These are phyloP conservation scores for Lentinula detonsa DNA, from an alignment of 768 basidiomycete species.

Conservation along the genomic window DNA sequence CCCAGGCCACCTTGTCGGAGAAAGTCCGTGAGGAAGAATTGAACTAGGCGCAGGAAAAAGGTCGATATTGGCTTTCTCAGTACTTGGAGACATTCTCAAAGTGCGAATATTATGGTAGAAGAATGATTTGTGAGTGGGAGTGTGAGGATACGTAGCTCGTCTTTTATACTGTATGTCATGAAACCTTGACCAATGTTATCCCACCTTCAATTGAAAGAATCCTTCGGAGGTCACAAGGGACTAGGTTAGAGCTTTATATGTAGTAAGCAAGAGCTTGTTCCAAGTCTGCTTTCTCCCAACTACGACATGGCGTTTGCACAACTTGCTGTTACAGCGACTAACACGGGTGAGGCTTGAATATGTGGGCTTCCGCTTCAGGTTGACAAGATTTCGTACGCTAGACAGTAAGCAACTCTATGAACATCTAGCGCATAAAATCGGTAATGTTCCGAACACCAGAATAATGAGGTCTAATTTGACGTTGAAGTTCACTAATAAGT, in stretches of 20 bases:
- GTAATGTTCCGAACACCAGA: no score
- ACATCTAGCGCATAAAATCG: no score
- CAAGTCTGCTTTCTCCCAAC: background rate
- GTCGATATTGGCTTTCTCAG: background rate
- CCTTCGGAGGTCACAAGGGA: background rate
- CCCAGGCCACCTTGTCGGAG: slow-evolving; percentile 6
- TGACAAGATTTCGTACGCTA: no score
- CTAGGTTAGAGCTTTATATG: background rate
- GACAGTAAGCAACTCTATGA: no score
- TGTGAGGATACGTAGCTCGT: background rate
- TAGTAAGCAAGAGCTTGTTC: background rate
- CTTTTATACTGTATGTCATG: background rate
- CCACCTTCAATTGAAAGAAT: no score
- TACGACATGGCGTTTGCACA: background rate
- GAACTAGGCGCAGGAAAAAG: background rate
- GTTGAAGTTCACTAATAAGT: no score
- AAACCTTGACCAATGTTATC: background rate
- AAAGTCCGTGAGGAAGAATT: background rate
- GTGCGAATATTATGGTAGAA: background rate
- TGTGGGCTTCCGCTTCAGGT: no score
- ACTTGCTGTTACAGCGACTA: background rate
- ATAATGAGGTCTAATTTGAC: no score
- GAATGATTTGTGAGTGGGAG: background rate
- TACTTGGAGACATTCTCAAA: background rate
- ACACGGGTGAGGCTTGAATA: background rate